Percentiles rank a stretch among this genome's conserved stretches.
Evolutionary conservation across 2,329 filamentous ascomycete genomes (phyloP).

Genomic region (Fusarium kyushuense): DNA sequence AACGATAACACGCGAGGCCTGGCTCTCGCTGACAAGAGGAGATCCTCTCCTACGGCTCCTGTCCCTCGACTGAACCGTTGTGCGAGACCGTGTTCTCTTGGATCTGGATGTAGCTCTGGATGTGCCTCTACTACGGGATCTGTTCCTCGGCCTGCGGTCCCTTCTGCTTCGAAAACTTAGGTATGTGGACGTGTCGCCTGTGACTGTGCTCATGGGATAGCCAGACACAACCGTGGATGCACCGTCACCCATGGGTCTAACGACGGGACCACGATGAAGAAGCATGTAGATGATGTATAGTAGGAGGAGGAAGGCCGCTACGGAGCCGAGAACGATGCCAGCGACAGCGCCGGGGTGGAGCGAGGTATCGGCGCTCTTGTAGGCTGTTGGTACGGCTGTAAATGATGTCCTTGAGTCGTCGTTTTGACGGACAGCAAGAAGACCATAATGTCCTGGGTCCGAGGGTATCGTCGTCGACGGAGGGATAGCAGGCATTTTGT

Average conservation of each 20-base stretch:
- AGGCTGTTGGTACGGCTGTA: constrained; percentile 53
- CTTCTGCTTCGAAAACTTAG: constrained; percentile 40
- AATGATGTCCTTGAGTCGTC: constrained; percentile 39
- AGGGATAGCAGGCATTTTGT: constrained; percentile 35
- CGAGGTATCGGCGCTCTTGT: constrained; percentile 54
- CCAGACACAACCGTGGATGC: constrained; percentile 29
- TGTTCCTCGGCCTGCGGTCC: constrained; percentile 30
- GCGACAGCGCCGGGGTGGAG: constrained; percentile 58
- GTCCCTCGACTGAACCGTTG: constrained; percentile 33
- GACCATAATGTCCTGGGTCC: constrained; percentile 19
- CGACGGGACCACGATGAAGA: constrained; percentile 58
- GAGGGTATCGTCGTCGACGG: constrained; percentile 30
- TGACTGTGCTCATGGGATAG: constrained; percentile 40
- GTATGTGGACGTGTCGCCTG: constrained; percentile 40
- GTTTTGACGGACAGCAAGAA: constrained; percentile 42
- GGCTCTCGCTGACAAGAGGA: constrained; percentile 36
- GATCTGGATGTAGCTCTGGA: constrained; percentile 36
- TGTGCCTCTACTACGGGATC: constrained; percentile 30
- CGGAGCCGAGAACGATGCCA: constrained; percentile 60
- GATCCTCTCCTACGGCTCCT: constrained; percentile 35
- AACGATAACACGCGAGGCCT: constrained; percentile 45
- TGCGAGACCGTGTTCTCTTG: constrained; percentile 43
- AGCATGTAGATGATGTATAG: constrained; percentile 64
- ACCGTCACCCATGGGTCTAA: constrained; percentile 41
- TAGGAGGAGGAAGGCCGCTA: constrained; percentile 65